Evolutionary conservation across 768 basidiomycete species (phyloP).

Genomic region (Tylopilus sp.): DNA sequence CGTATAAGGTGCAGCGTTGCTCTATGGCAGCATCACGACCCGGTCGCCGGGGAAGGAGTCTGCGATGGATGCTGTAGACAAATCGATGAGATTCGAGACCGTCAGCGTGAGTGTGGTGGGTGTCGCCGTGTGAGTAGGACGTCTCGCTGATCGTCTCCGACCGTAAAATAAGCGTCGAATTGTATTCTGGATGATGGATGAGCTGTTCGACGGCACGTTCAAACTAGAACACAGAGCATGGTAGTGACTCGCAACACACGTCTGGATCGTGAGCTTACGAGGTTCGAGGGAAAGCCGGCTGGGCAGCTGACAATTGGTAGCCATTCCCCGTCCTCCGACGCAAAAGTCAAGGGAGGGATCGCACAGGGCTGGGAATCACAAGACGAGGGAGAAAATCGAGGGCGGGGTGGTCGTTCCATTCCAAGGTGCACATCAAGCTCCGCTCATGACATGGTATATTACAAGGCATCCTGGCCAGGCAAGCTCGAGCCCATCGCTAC

Average conservation of each 20-base stretch:
- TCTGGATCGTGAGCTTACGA: slow-evolving; percentile 33
- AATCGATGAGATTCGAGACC: slow-evolving; percentile 37
- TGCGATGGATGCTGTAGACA: slow-evolving; percentile 58
- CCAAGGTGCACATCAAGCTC: background rate
- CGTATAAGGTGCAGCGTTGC: slow-evolving; percentile 77
- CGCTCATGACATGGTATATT: slow-evolving; percentile 19
- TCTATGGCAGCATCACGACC: slow-evolving; percentile 70
- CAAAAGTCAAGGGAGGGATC: slow-evolving; percentile 1
- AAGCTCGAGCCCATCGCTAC: background rate
- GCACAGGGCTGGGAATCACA: slow-evolving; percentile 4
- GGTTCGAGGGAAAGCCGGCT: slow-evolving; percentile 39
- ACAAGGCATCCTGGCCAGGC: slow-evolving; percentile 4
- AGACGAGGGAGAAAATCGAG: slow-evolving; percentile 25
- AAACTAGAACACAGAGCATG: slow-evolving; percentile 48
- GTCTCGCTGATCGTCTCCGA: slow-evolving; percentile 57
- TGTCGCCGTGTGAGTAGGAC: slow-evolving; percentile 34
- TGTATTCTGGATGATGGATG: slow-evolving; percentile 88
- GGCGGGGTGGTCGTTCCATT: slow-evolving; percentile 5
- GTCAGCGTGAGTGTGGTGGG: slow-evolving; percentile 34
- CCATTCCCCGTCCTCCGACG: slow-evolving; percentile 17
- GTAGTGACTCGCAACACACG: background rate
- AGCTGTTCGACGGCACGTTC: slow-evolving; percentile 67
- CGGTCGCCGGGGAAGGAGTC: slow-evolving; percentile 74
- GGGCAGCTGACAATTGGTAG: slow-evolving; percentile 39
- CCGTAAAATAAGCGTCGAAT: slow-evolving; percentile 85